Evolutionary conservation across 371 early-diverging fungal genomes (phyloP).

Genomic region (Lichtheimia corymbifera): DNA sequence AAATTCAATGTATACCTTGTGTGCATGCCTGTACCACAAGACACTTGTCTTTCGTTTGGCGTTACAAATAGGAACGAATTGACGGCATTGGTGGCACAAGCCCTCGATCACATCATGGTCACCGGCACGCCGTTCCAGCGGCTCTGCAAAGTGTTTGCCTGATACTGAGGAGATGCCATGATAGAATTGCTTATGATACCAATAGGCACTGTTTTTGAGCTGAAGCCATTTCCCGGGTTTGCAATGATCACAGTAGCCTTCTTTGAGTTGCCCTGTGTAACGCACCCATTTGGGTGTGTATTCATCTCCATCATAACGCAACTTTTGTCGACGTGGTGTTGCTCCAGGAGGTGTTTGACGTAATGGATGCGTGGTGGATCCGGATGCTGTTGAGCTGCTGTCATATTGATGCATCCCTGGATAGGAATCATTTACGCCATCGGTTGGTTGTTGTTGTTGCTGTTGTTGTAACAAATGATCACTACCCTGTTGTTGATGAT

Average conservation of each 20-base stretch:
- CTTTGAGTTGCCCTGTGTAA: constrained; percentile 74
- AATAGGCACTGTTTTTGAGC: constrained; percentile 90
- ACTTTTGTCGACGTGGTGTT: constrained; percentile 62
- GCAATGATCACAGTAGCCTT: constrained; percentile 89
- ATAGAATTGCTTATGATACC: constrained; percentile 88
- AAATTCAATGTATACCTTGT: constrained; percentile 51
- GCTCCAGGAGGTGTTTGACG: constrained; percentile 20
- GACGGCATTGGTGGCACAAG: constrained; percentile 76
- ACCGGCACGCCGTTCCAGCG: constrained; percentile 60
- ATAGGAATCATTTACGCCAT: no score
- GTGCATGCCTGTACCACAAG: constrained; percentile 84
- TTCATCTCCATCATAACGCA: constrained; percentile 73
- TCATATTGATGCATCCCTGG: no score
- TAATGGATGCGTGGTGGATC: not conserved
- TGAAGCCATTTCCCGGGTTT: constrained; percentile 88
- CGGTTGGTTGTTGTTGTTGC: no score
- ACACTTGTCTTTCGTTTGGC: constrained; percentile 72
- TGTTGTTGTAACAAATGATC: no score
- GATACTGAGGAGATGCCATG: constrained; percentile 84
- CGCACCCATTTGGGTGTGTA: constrained; percentile 92
- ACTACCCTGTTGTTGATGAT: no score
- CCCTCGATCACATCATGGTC: constrained; percentile 69
- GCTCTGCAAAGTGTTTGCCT: constrained; percentile 70
- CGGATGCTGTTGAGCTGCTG: not conserved
- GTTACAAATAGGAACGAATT: constrained; percentile 75